Evolutionary conservation across 1,284 basidiomycete species (phyloP), one percentile per base, ranked within the genome.

Genomic region (Ustilago nuda): DNA sequence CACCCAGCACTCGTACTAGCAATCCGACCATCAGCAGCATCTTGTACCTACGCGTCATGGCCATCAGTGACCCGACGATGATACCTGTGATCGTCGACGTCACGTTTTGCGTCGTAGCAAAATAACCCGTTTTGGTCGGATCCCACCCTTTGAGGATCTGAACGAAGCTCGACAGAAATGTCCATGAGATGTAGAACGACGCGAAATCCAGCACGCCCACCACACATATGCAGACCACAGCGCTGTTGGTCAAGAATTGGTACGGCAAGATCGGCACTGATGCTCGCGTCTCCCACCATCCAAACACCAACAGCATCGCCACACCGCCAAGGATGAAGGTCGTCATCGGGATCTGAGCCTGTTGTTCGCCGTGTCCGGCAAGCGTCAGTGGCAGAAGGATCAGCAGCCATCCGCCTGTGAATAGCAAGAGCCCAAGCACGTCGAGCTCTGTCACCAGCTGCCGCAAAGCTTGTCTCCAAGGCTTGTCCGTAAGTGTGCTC

Each of bases 301-400:
- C 66, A 57, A 88, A 77, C 72, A 87, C 86, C 35, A 84, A 56
- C 41, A 87, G 86, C 72, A 89, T 83, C 12, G 87, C 76, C 15
- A 86, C 64, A 6, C 86, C 82, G 19, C 87, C 87, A n/a, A 87
- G 61, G 30, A 87, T 46, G 37, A 76, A 70, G 37, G 54, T 51
- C 9, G 60, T 35, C 56, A 55, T 69, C n/a, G 66, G 56, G n/a
- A 72, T 57, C 7, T 66, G 48, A 7, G 66, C 64, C 43, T 70
- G 63, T 39, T 56, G 54, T 48, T 78, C 72, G 17, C 79, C 79
- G 39, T 80, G 74, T 15, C 83, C 79, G 4, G 86, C 86, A 35
- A 93, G 87, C 0, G 91, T 92, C 32, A 92, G 86, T 1, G 92
- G 92, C 6, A 92, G 87, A 4, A 93, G 88, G 64, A 92, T 89